Base-by-base conservation (phyloP, 2,329 filamentous ascomycete species). In the Diaporthe vaccinii region DNA sequence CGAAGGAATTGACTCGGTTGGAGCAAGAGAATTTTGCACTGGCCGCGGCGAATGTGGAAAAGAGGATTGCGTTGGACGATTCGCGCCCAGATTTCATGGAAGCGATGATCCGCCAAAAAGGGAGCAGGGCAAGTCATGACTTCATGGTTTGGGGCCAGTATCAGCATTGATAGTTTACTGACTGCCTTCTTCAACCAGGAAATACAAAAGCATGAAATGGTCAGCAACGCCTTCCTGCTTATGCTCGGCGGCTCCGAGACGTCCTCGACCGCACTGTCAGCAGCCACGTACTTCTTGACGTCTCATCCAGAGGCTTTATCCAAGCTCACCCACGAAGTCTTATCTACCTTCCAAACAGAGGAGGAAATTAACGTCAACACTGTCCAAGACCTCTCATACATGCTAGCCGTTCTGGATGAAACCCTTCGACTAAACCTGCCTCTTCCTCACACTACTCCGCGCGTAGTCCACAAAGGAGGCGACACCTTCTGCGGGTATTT, bases 241-340 rank as follows among this genome's bases (percentile, higher is more conserved):
- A 34, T 58, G 31, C 55, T 58, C 31, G 55, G 31, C 31, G 57
- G 57, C 31, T 59, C 57, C 17, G 57, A 59, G 57, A 59, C 20
- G 6, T 59, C 31, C 3, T 14, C 57, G 10, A 59, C 57, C 31
- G 34, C 57, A 12, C n/a, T 59, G 31, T 10, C 31, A n/a, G 20
- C 57, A 36, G 57, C 25, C 22, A 36, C 31, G 14, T 59, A 59
- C 31, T 59, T 59, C 10, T 59, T 59, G 10, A 59, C 57, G 20
- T 20, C 34, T 3, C 22, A n/a, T n/a, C 31, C 20, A 59, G 31
- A 20, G 4, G 20, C 17, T 5, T 58, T 58, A 20, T 17, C 55
- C 28, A 58, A 58, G 10, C 55, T 36, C 9, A 36, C 15, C 17
- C 28, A 34, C 28, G 55, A 58, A 58, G 20, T 34, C 10, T 6